Conservation (phyloP, 1,284 basidiomycete genomes). For the Pseudozyma sp. region DNA sequence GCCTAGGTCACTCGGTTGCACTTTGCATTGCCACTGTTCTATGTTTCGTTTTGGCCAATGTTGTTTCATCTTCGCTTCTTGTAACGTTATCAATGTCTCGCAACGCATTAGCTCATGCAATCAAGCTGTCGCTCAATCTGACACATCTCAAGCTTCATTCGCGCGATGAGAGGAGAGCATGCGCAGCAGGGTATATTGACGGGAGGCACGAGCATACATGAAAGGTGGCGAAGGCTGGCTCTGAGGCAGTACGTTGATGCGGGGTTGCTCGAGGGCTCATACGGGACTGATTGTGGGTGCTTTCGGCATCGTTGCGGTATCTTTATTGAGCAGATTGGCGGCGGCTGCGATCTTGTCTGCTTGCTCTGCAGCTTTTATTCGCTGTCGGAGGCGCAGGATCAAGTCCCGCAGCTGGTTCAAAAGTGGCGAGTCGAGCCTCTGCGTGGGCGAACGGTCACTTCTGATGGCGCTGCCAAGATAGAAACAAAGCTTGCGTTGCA, state of each 20-base stretch:
- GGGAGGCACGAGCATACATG: background rate
- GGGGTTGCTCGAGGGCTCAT: background rate
- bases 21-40: no score
- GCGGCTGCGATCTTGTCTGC: conserved; percentile 34
- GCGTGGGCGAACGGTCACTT: background rate
- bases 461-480: conserved; percentile 22
- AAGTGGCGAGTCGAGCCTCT: background rate
- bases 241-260: background rate
- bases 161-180: no score
- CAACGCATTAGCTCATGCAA: no score
- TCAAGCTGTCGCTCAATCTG: no score
- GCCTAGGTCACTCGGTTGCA: background rate
- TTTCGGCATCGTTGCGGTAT: background rate
- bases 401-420: conserved; percentile 8
- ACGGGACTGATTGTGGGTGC: background rate
- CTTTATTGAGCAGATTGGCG: conserved; percentile 6
- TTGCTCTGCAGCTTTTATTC: conserved; percentile 6
- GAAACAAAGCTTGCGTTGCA: conserved; percentile 42
- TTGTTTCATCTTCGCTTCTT: background rate
- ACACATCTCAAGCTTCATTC: no score
- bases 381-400: background rate
- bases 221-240: no score
- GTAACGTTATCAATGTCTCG: no score
- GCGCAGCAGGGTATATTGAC: background rate
- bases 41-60: conserved; percentile 1